Base-by-base conservation (phyloP, 768 basidiomycete species). In the Leccinum pellstonianum region DNA sequence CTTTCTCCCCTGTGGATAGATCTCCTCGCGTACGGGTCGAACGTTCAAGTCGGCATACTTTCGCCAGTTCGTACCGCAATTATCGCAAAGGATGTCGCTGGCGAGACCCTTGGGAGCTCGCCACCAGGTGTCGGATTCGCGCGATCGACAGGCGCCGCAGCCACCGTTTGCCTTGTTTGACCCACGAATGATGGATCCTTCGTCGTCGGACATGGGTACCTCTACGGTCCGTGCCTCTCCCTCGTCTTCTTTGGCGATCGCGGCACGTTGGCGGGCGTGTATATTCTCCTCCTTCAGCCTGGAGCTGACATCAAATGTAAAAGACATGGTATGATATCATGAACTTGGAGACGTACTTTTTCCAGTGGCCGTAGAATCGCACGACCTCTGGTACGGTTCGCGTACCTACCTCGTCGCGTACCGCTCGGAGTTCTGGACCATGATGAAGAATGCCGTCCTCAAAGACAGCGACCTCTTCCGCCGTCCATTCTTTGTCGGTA, bases 31-130 rank as follows among this genome's bases (percentile, higher is more conserved):
- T 19, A 86, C 59, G 9, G 87, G 86, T 46, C 90, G 80, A 25
- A 90, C 86, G 65, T 87, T 91, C 52, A 95, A 78, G 65, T 95
- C 93, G 0, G 92, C 94, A 70, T 97, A 97, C 75, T 95, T 97
- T 65, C 94, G 81, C 89, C 93, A 97, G 63, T 89, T 90, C 49
- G 85, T 83, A 12, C 94, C 94, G 68, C 94, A 97, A 29, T 73
- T 80, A 50, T 95, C 91, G 70, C 94, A 97, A 55, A 96, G 84
- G 41, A 93, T 82, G 59, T 80, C 81, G 2, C 88, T 88, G 0
- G 80, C 73, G n/a, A 95, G 81, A 21, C 89, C 90, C 69, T 91
- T 91, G 3, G 94, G 95, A 14, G 93, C 93, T 71, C 90, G 91
- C 93, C 93, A 97, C 94, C 94, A 97, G 3, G 74, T 76, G 38